Base-by-base conservation (phyloP, 257 asterid species). In the Cordia subcordata region DNA sequence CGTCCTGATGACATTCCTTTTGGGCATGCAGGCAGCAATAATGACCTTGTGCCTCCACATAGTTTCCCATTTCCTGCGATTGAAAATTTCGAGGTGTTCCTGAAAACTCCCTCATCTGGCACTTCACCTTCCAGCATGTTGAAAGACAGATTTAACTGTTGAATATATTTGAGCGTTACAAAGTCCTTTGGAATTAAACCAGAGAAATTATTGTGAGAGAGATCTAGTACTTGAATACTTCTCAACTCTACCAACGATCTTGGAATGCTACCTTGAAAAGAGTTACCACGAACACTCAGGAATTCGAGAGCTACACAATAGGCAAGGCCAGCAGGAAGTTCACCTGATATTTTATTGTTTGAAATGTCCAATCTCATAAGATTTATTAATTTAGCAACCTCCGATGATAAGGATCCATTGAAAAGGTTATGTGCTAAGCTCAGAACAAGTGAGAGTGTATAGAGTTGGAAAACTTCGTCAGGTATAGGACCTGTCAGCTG, bases 101-200 rank as follows among this genome's bases (percentile, higher is more conserved):
- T n/a, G 16, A 75, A 75, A 16, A 66, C 46, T 32, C 74, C 77
- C 4, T n/a, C 71, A 1, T 5, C 22, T 49, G 80, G 80, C 4
- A 75, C 68, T 59, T 70, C 64, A 15, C 80, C 80, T 17, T 70
- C 77, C 9, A 75, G 53, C 57, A 37, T 54, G 39, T 70, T 75
- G 64, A 62, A 62, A 38, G 80, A 75, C 39, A 75, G 73, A 46
- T 71, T 65, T 11, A 71, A 68, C 16, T 13, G 11, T 16, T 18
- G 54, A 11, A 71, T 35, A 35, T 54, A 65, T 11, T 19, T 65
- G 44, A 75, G 47, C 11, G 62, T 50, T 20, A 42, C 60, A 44
- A 75, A 39, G 17, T 67, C 70, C 49, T 52, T 32, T 23, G 74
- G 80, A 58, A 70, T 62, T 39, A 27, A 40, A 40, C 80, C 74